Conservation (phyloP, 768 basidiomycete species). For the Clitopilus passeckerianus region DNA sequence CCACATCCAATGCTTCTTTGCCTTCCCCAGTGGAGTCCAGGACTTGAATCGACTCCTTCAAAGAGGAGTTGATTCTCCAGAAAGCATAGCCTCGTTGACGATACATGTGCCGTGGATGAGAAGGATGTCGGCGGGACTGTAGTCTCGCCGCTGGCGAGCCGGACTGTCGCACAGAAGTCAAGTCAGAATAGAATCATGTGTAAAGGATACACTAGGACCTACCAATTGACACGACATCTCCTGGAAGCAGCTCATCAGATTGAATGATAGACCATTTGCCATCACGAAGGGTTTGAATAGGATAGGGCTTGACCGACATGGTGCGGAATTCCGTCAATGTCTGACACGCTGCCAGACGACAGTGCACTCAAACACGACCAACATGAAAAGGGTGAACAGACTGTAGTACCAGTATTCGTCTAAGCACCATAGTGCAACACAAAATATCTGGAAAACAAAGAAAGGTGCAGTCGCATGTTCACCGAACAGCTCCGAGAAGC, state of each 20-base stretch:
- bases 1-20: slow-evolving; percentile 74
- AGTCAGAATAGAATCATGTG: neutral
- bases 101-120: slow-evolving; percentile 91
- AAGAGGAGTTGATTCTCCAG: slow-evolving; percentile 96
- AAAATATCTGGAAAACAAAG: slow-evolving; percentile 99
- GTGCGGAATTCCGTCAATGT: slow-evolving; percentile 95
- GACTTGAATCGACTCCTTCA: slow-evolving; percentile 93
- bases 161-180: slow-evolving; percentile 33
- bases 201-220: slow-evolving; percentile 6
- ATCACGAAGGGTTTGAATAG: slow-evolving; percentile 78
- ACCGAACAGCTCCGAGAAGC: slow-evolving; percentile 84
- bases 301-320: slow-evolving; percentile 91
- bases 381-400: slow-evolving; percentile 97
- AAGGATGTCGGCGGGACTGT: slow-evolving; percentile 88
- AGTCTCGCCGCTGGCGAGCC: slow-evolving; percentile 66
- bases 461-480: slow-evolving; percentile 99
- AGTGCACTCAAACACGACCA: slow-evolving; percentile 97
- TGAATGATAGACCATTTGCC: slow-evolving; percentile 76
- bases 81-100: slow-evolving; percentile 99
- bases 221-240: slow-evolving; percentile 84
- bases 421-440: slow-evolving; percentile 94
- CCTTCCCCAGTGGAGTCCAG: slow-evolving; percentile 43
- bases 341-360: slow-evolving; percentile 98
- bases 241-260: slow-evolving; percentile 86
- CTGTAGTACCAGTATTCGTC: slow-evolving; percentile 99